These are phyloP conservation scores for Xylaria cubensis DNA, from an alignment of 495 filamentous ascomycete species.

Conservation along the genomic window DNA sequence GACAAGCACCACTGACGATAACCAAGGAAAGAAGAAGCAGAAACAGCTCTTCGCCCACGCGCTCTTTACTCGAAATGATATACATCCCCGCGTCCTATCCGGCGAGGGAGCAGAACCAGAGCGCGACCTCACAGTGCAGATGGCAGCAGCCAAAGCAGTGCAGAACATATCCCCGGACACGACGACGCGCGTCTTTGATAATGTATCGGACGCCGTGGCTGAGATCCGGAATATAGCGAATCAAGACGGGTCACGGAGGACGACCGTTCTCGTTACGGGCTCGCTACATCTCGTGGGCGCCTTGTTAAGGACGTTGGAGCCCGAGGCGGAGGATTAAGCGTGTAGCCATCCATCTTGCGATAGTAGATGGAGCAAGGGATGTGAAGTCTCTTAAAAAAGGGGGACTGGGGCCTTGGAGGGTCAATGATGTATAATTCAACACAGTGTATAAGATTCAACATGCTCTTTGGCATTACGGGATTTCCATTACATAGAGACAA, in stretches of 20 bases:
- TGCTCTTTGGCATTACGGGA: neutral
- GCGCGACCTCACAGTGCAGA: slow-evolving; percentile 47
- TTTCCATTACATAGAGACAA: neutral
- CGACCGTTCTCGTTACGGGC: slow-evolving; percentile 70
- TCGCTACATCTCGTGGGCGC: slow-evolving; percentile 90
- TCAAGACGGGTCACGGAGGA: slow-evolving; percentile 26
- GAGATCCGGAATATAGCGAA: slow-evolving; percentile 27
- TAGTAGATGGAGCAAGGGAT: neutral
- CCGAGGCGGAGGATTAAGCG: slow-evolving; percentile 37
- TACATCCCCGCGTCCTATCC: slow-evolving; percentile 7
- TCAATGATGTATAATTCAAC: slow-evolving; percentile 16
- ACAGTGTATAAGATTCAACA: slow-evolving; percentile 10
- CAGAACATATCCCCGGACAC: slow-evolving; percentile 26
- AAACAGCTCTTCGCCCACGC: slow-evolving; percentile 42
- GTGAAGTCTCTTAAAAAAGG: too few relatives aligned
- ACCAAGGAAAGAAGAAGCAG: neutral
- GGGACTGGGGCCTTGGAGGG: neutral
- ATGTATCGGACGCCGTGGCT: slow-evolving; percentile 41
- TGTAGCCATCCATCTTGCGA: too few relatives aligned
- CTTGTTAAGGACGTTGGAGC: slow-evolving; percentile 76
- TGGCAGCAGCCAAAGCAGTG: slow-evolving; percentile 38
- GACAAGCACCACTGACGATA: neutral
- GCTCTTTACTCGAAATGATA: slow-evolving; percentile 54
- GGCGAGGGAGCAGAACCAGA: neutral
- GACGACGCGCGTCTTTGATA: slow-evolving; percentile 32